Conservation (phyloP, 2,329 filamentous ascomycete genomes). For the Fusarium robinianum region DNA sequence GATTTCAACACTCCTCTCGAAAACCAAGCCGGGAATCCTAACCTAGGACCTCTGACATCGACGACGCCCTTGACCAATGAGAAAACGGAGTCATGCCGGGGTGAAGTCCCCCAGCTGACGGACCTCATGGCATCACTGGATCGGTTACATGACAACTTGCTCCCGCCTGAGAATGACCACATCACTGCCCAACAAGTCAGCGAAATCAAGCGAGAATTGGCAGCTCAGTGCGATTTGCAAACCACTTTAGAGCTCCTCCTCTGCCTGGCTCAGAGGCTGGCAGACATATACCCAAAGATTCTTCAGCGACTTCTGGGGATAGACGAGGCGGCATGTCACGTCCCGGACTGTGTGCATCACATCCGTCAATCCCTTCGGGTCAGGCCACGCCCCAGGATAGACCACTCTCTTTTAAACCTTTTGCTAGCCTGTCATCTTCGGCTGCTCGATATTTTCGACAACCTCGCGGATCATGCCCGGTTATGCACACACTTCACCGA, state of each 20-base stretch:
- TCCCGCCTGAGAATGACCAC: constrained; percentile 18
- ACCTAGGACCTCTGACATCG: background rate
- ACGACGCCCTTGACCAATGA: constrained; percentile 18
- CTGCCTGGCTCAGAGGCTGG: constrained; percentile 41
- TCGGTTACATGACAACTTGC: constrained; percentile 19
- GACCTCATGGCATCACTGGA: constrained; percentile 33
- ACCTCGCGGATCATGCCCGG: constrained; percentile 38
- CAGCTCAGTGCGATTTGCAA: constrained; percentile 33
- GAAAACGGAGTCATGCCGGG: background rate
- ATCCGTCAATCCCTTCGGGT: constrained; percentile 19
- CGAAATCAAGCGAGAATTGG: constrained; percentile 29
- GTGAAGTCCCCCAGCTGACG: constrained; percentile 22
- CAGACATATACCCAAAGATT: constrained; percentile 42
- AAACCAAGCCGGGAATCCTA: background rate
- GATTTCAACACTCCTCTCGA: constrained; percentile 12
- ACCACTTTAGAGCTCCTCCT: constrained; percentile 43
- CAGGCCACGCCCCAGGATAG: constrained; percentile 27
- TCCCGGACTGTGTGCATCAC: constrained; percentile 43
- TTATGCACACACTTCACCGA: constrained; percentile 41
- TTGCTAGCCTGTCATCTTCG: constrained; percentile 46
- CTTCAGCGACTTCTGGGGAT: constrained; percentile 22
- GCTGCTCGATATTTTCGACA: constrained; percentile 44
- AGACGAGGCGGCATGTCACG: constrained; percentile 31
- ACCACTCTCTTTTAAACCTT: constrained; percentile 44
- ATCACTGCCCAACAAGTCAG: constrained; percentile 33